Evolutionary conservation across 345 rosid genomes (phyloP).

Genomic region (Populus tremula): DNA sequence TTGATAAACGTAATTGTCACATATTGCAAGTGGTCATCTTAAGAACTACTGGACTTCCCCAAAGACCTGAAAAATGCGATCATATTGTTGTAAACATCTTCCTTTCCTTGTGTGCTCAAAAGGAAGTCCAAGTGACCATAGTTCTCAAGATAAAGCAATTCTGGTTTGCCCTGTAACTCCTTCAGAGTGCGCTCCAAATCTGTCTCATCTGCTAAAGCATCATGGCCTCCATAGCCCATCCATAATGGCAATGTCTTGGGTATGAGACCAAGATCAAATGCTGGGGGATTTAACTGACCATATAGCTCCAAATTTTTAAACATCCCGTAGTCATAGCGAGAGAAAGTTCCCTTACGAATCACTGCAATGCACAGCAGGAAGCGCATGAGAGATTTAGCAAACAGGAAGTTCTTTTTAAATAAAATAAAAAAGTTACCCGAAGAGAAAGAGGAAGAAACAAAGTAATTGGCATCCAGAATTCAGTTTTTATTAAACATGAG

Average conservation of each 20-base stretch:
- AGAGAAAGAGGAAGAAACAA: background rate
- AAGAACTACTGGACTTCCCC: constrained; percentile 42
- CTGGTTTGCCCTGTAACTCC: constrained; percentile 51
- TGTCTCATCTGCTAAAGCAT: constrained; percentile 62
- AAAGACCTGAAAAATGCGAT: constrained; percentile 59
- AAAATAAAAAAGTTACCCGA: background rate
- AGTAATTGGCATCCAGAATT: background rate
- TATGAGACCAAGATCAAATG: constrained; percentile 55
- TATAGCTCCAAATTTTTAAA: constrained; percentile 55
- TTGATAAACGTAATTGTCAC: background rate
- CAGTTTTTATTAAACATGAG: background rate
- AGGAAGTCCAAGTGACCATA: constrained; percentile 11
- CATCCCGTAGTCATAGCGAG: constrained; percentile 73
- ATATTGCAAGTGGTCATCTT: constrained; percentile 11
- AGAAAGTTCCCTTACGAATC: constrained; percentile 86
- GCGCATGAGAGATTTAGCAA: background rate
- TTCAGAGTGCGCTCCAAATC: constrained; percentile 64
- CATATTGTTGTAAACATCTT: constrained; percentile 57
- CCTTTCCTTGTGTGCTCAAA: constrained; percentile 39
- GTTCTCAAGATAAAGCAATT: constrained; percentile 62
- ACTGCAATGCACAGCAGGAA: constrained; percentile 37
- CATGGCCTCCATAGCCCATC: constrained; percentile 86
- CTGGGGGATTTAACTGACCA: constrained; percentile 60
- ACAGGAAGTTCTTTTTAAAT: background rate
- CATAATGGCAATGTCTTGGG: constrained; percentile 75